Conservation (phyloP, 805 yeast species). For the Kregervanrija pseudodelftensis region DNA sequence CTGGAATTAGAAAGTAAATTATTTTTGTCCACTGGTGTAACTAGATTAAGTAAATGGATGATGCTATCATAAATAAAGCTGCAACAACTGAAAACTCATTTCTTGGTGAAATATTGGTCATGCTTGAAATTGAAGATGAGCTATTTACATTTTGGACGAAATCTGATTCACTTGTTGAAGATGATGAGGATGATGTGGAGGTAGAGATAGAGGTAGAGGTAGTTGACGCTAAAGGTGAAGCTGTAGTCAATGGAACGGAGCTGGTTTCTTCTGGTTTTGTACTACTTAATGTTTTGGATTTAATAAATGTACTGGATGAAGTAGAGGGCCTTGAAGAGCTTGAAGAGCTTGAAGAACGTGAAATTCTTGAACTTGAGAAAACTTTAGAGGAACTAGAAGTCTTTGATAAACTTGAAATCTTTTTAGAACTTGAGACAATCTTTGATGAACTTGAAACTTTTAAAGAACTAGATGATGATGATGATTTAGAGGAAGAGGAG, state of each 20-base stretch:
- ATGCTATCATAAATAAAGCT: neutral
- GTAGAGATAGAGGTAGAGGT: neutral
- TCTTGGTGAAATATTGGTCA: neutral
- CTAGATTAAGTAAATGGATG: constrained; percentile 3
- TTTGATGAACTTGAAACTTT: neutral
- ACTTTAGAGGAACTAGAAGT: neutral
- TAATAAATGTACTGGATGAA: neutral
- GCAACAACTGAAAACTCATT: neutral
- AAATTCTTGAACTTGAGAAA: neutral
- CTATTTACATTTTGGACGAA: constrained; percentile 1
- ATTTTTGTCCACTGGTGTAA: neutral
- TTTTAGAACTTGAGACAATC: neutral
- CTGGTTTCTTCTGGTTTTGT: too few species aligned
- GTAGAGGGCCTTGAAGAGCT: neutral
- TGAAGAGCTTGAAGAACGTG: constrained; percentile 4
- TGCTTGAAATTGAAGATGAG: neutral
- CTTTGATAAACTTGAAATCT: neutral
- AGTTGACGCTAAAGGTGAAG: neutral
- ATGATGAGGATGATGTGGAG: constrained; percentile 2
- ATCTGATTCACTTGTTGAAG: neutral
- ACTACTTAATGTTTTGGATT: too few species aligned
- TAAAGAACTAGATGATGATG: constrained; percentile 1
- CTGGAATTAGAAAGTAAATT: too few species aligned
- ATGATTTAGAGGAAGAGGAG: neutral
- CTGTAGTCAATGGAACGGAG: neutral